A percentile compares a stretch with the other conserved stretches of the same genome.
Conservation (phyloP, 78 protist species). For the Mastigamoeba balamuthi region DNA sequence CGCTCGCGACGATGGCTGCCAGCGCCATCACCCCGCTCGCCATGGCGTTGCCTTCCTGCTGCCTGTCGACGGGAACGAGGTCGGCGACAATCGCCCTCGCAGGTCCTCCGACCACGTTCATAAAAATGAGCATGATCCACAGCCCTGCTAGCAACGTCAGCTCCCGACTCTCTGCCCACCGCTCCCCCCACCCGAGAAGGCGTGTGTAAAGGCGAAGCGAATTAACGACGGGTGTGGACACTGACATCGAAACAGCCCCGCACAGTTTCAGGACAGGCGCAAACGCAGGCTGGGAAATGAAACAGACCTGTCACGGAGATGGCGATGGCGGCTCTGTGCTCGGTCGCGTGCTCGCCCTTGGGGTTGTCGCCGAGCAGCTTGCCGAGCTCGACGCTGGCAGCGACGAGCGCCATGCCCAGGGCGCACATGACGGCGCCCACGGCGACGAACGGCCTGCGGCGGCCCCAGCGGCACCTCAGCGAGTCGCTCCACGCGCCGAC, state of each 20-base stretch:
- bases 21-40: constrained; percentile 23
- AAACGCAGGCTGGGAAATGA: no score
- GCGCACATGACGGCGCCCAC: constrained; percentile 29
- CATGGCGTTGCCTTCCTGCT: constrained; percentile 47
- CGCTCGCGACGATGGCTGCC: constrained; percentile 11
- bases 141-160: constrained; percentile 27
- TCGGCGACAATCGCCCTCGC: constrained; percentile 49
- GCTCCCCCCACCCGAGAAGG: no score
- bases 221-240: no score
- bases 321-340: constrained; percentile 21
- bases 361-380: constrained; percentile 15
- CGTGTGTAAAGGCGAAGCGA: no score
- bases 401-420: constrained; percentile 5
- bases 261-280: no score
- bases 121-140: constrained; percentile 40
- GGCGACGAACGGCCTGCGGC: constrained; percentile 51
- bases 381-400: constrained; percentile 34
- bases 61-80: constrained; percentile 24
- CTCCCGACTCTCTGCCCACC: no score
- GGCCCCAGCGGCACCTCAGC: constrained; percentile 32
- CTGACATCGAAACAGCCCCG: no score
- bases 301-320: no score
- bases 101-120: constrained; percentile 51
- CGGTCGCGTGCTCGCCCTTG: not conserved
- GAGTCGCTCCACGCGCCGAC: constrained; percentile 43